Percentiles rank a stretch among this genome's conserved stretches.
These are phyloP conservation scores for Primulina eburnea DNA, from an alignment of 257 asterid genomes.

Conservation along the genomic window DNA sequence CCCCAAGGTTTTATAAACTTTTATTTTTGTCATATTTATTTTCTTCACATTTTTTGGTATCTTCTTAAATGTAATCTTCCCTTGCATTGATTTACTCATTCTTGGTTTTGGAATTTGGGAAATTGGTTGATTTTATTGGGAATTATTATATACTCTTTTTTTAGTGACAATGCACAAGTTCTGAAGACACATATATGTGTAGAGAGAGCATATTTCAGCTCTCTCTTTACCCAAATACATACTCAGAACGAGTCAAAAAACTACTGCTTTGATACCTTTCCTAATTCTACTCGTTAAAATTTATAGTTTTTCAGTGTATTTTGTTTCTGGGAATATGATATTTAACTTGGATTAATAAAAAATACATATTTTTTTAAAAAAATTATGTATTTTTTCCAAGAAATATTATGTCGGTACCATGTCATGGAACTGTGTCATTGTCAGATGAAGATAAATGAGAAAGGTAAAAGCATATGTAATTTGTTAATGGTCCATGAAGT, in stretches of 20 bases:
- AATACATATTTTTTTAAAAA: not conserved
- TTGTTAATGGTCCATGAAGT: constrained; percentile 28
- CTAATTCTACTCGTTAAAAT: constrained; percentile 24
- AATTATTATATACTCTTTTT: not conserved
- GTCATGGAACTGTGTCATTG: not conserved
- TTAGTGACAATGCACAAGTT: constrained; percentile 36
- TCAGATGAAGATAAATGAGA: constrained; percentile 1
- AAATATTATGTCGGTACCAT: constrained; percentile 15
- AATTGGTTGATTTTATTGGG: constrained; percentile 11
- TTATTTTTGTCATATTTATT: too few relatives aligned
- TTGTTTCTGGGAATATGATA: not conserved
- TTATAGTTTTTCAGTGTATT: not conserved
- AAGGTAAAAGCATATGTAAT: not conserved
- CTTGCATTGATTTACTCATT: constrained; percentile 1
- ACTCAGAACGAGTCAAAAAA: constrained; percentile 12
- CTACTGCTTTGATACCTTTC: constrained; percentile 36
- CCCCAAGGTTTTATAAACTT: constrained; percentile 45
- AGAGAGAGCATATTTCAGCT: constrained; percentile 34
- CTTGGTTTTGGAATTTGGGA: constrained; percentile 5
- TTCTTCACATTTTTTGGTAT: not conserved
- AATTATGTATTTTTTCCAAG: not conserved
- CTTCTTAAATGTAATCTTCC: not conserved
- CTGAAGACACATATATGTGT: constrained; percentile 13
- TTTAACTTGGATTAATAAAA: not conserved
- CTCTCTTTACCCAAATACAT: constrained; percentile 53